These are phyloP conservation scores for Verticillium tricorpus DNA, from an alignment of 2,329 filamentous ascomycete species.

Conservation along the genomic window DNA sequence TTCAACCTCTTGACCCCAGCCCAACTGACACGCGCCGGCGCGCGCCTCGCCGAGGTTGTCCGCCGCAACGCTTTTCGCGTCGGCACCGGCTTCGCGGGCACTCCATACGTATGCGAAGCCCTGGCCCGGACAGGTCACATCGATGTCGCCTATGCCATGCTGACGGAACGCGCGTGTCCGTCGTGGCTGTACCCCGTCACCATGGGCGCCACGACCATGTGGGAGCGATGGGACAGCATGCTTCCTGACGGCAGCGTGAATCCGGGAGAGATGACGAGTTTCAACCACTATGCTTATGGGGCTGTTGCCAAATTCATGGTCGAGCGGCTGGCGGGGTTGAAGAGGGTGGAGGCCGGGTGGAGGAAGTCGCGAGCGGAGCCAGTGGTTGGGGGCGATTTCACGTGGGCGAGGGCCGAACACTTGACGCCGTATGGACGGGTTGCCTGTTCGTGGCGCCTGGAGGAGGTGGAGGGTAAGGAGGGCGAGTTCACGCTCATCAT, in stretches of 20 bases:
- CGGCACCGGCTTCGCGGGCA: slow-evolving; percentile 19
- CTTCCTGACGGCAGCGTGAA: slow-evolving; percentile 31
- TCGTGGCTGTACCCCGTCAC: slow-evolving; percentile 33
- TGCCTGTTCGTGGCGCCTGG: slow-evolving; percentile 2
- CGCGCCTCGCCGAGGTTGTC: slow-evolving; percentile 4
- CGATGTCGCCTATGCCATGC: slow-evolving; percentile 28
- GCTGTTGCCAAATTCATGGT: slow-evolving; percentile 33
- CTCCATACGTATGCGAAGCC: slow-evolving; percentile 15
- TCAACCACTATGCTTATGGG: slow-evolving; percentile 37
- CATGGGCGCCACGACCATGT: slow-evolving; percentile 35
- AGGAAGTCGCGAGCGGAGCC: slow-evolving; percentile 7
- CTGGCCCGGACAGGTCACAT: slow-evolving; percentile 1
- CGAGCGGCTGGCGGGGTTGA: slow-evolving; percentile 18
- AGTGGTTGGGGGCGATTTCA: not conserved
- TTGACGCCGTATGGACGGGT: slow-evolving; percentile 6
- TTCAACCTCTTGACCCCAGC: slow-evolving; percentile 10
- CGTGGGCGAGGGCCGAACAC: slow-evolving; percentile 3
- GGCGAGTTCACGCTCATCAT: slow-evolving; percentile 1
- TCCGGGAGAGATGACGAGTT: slow-evolving; percentile 34
- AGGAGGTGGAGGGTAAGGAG: not conserved
- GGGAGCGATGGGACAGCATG: slow-evolving; percentile 38
- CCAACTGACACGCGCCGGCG: not conserved
- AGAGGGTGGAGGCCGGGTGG: slow-evolving; percentile 18
- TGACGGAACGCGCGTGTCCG: slow-evolving; percentile 26
- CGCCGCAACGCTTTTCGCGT: slow-evolving; percentile 6